Evolutionary conservation across 371 early-diverging fungal species (phyloP), one percentile per base, ranked within the genome.

Genomic region (Mycotypha africana): DNA sequence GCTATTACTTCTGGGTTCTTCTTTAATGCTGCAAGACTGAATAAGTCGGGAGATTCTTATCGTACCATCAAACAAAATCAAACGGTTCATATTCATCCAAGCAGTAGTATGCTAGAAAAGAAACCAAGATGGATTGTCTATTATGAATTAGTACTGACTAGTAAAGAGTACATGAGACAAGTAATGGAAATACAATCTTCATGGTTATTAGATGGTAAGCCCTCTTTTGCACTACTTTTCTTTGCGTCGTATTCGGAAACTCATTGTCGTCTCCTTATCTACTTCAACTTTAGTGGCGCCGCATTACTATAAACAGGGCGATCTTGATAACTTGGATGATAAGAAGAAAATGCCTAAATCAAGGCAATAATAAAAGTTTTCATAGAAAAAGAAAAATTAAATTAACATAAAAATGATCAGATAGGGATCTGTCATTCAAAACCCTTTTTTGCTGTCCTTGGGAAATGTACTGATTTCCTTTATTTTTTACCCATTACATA

Each of bases 1-100:
- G 86, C 96, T 11, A 68, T 98, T 38, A 86, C 92, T 0, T 74
- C 96, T 0, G 97, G 99, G 0, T 98, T 91, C 74, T 98, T 98
- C 60, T 92, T 91, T 70, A 86, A 98, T 62, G 82, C 89, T 20
- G 93, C 92, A 4, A 66, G 89, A 37, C 60, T 96, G 32, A 81
- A 88, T 22, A 74, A 81, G 43, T 81, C 85, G 2, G 94, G 93
- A 15, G 95, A 96, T 41, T 81, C 85, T 16, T 98, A 96, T 53
- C 76, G 88, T 17, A 95, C 95, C 3, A 74, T 90, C 28, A 97
- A 97, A 76, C 89, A 91, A 35, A 81, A 85, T 33, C 89, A 93
- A 40, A 90, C 92, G 2, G 94, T 98, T 2, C 67, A 83, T 60
- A 92, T 98, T 17, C 99, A 99, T 69, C 97, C 97, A 20, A 85